These are phyloP conservation scores for Solanum hybrid DNA, from an alignment of 305 asterid genomes.

Conservation along the genomic window DNA sequence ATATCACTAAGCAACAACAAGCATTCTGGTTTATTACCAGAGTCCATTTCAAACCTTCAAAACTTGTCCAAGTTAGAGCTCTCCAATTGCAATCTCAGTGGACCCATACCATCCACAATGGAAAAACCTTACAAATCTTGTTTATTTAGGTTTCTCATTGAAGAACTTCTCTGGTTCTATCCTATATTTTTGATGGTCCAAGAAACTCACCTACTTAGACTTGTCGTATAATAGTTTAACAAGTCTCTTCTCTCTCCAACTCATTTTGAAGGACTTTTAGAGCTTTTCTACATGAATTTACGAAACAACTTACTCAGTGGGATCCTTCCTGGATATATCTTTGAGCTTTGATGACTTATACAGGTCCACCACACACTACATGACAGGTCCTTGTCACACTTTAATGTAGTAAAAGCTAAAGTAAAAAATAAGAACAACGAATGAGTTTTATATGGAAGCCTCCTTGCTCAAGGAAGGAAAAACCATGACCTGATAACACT, in stretches of 20 bases:
- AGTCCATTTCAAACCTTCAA: constrained; percentile 33
- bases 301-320: constrained; percentile 34
- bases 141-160: constrained; percentile 22
- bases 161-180: constrained; percentile 33
- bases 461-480: not conserved
- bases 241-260: constrained; percentile 12
- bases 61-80: constrained; percentile 32
- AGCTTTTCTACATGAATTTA: constrained; percentile 24
- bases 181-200: constrained; percentile 35
- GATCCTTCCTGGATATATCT: constrained; percentile 29
- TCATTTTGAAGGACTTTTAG: constrained; percentile 30
- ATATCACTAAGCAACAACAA: constrained; percentile 31
- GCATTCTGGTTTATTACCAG: constrained; percentile 32
- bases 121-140: constrained; percentile 29
- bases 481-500: too few species aligned
- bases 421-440: not conserved
- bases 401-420: not conserved
- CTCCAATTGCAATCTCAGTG: constrained; percentile 27
- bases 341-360: constrained; percentile 1
- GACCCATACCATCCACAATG: constrained; percentile 39
- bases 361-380: not conserved
- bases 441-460: not conserved
- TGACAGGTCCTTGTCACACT: not conserved
- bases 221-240: constrained; percentile 24
- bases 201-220: constrained; percentile 22